phyloP scores from a whole-genome alignment of 75 land plant genomes.

The Cryptomeria japonica region DNA sequence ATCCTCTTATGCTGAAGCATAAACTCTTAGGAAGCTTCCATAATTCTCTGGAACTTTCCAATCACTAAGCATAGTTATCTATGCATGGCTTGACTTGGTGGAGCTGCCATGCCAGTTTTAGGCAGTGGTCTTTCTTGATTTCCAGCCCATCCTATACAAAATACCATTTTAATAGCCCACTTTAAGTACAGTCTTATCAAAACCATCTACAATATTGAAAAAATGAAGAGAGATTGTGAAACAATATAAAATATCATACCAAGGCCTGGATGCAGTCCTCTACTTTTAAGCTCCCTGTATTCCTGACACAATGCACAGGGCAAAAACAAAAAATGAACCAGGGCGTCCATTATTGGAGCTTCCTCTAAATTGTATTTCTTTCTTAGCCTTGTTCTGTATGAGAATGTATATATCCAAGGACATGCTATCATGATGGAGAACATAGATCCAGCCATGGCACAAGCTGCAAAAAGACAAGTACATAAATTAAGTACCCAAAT shows the following conservation, averaged over 20 bases:
- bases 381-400: slow-evolving; percentile 41
- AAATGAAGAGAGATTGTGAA: neutral
- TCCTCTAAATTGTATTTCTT: slow-evolving; percentile 25
- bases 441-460: slow-evolving; percentile 17
- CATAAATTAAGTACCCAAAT: neutral
- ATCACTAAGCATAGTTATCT: neutral
- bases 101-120: neutral
- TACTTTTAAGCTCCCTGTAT: slow-evolving; percentile 45
- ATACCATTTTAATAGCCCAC: neutral
- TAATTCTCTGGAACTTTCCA: too few relatives aligned
- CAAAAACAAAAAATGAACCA: slow-evolving; percentile 37
- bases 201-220: neutral
- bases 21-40: too few relatives aligned
- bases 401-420: slow-evolving; percentile 24
- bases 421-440: slow-evolving; percentile 17
- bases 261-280: slow-evolving; percentile 41
- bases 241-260: slow-evolving; percentile 16
- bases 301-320: slow-evolving; percentile 61
- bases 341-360: slow-evolving; percentile 30
- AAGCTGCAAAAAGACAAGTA: slow-evolving; percentile 20
- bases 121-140: neutral
- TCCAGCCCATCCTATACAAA: neutral
- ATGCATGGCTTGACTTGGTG: neutral
- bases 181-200: neutral
- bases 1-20: too few relatives aligned